These are phyloP conservation scores for Tolypocladium tropicale DNA, from an alignment of 2,329 filamentous ascomycete genomes.

Conservation along the genomic window DNA sequence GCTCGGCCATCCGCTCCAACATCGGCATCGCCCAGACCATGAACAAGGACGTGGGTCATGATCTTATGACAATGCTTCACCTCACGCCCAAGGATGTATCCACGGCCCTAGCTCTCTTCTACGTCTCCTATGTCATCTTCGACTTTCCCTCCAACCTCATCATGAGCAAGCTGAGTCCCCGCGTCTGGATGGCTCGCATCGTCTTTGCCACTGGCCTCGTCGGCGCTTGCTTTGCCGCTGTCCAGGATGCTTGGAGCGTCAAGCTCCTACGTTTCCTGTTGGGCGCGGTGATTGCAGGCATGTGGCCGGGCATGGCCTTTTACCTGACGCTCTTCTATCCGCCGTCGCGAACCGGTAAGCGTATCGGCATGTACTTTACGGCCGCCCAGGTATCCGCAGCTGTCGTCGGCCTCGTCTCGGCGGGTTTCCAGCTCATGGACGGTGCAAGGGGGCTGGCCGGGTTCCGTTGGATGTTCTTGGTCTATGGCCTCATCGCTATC, in stretches of 20 bases:
- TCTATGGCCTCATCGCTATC: slow-evolving; percentile 70
- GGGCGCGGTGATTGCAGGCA: slow-evolving; percentile 79
- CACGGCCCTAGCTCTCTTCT: slow-evolving; percentile 78
- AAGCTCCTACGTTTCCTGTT: slow-evolving; percentile 81
- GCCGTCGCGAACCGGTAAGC: slow-evolving; percentile 73
- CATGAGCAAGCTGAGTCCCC: slow-evolving; percentile 77
- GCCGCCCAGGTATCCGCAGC: slow-evolving; percentile 82
- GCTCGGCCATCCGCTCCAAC: slow-evolving; percentile 84
- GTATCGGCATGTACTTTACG: slow-evolving; percentile 84
- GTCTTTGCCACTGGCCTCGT: slow-evolving; percentile 81
- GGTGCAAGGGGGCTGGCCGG: slow-evolving; percentile 65
- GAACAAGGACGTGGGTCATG: slow-evolving; percentile 62
- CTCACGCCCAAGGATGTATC: slow-evolving; percentile 69
- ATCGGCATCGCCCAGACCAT: slow-evolving; percentile 92
- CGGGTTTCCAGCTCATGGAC: slow-evolving; percentile 88
- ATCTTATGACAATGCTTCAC: slow-evolving; percentile 61
- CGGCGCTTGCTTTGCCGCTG: slow-evolving; percentile 73
- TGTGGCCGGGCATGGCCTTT: slow-evolving; percentile 94
- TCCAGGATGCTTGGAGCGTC: slow-evolving; percentile 73
- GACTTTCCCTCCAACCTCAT: slow-evolving; percentile 81
- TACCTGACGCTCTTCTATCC: slow-evolving; percentile 90
- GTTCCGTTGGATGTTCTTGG: slow-evolving; percentile 86
- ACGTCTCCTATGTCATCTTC: slow-evolving; percentile 85
- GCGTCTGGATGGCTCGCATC: slow-evolving; percentile 87
- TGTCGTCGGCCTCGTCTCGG: slow-evolving; percentile 80